phyloP scores from a whole-genome alignment of 2,329 filamentous ascomycete species.

The Chaetomiaceae sp. region DNA sequence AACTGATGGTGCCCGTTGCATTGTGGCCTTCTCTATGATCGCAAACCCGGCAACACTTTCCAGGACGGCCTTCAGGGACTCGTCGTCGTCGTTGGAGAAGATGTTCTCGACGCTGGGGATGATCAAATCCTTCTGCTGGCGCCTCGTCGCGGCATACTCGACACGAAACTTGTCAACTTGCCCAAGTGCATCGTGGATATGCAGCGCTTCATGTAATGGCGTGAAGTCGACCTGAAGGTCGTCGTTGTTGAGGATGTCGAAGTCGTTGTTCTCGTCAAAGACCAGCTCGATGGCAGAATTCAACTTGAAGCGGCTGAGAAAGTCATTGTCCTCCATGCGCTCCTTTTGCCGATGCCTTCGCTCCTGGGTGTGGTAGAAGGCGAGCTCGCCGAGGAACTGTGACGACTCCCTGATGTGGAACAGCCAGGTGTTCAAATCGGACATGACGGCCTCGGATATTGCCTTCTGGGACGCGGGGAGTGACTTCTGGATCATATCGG shows the following conservation, averaged over 20 bases:
- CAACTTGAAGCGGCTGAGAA: conserved; percentile 77
- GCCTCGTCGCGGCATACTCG: conserved; percentile 87
- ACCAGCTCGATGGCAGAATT: conserved; percentile 96
- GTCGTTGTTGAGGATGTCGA: conserved; percentile 91
- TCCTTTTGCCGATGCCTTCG: conserved; percentile 78
- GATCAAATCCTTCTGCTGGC: conserved; percentile 86
- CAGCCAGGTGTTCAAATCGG: conserved; percentile 93
- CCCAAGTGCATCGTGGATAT: conserved; percentile 92
- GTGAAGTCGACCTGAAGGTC: conserved; percentile 93
- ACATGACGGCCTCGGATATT: conserved; percentile 96
- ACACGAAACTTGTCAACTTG: conserved; percentile 85
- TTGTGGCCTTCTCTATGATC: conserved; percentile 91
- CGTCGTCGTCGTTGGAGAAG: conserved; percentile 77
- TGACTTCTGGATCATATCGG: conserved; percentile 91
- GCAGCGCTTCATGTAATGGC: conserved; percentile 87
- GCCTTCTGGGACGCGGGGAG: conserved; percentile 88
- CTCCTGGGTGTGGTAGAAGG: conserved; percentile 92
- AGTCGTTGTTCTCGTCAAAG: conserved; percentile 91
- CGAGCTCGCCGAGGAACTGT: conserved; percentile 91
- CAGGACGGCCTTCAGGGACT: conserved; percentile 80
- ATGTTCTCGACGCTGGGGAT: conserved; percentile 73
- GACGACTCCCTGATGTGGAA: conserved; percentile 93
- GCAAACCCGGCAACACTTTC: conserved; percentile 95
- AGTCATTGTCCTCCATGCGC: conserved; percentile 68
- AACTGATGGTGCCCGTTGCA: conserved; percentile 78